Evolutionary conservation across 345 rosid genomes (phyloP), one percentile per base, ranked within the genome.

Genomic region (Gossypium turneri): DNA sequence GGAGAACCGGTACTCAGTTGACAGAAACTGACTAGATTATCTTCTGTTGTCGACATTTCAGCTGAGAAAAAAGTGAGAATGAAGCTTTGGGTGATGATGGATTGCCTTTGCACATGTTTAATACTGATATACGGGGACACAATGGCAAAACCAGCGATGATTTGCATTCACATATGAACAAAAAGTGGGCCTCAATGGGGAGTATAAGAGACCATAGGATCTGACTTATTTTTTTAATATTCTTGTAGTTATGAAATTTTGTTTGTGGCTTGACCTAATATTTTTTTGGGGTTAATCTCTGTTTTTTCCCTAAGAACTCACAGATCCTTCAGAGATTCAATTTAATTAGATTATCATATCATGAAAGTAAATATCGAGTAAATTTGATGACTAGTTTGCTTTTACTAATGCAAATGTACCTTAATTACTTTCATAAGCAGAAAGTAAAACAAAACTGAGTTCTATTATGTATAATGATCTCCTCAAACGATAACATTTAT

Each of bases 1-100:
- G 76, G 53, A 74, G 64, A 20, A 50, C 57, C 24, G 41, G 74
- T 66, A 53, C 78, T 20, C 55, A 38, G 3, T 13, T 24, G 38
- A 67, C 20, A 7, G 72, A 24, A 67, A 70, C 81, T 79, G 79
- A 81, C 74, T 72, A 74, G 61, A 69, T 71, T 61, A 64, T 76
- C 53, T 65, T 75, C 73, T 48, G 52, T 73, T n/a, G 77, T 66
- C 58, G 7, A 19, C 22, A 55, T n/a, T 27, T 59, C 63, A 15
- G 41, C 41, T 34, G 41, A 34, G 41, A 34, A 34, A 29, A 5
- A 34, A 34, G 41, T 34, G 41, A 5, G 41, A 34, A 34, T 34
- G 41, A 34, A 34, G 41, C 41, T 34, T 34, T 34, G 41, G 41
- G 41, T 34, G 41, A 34, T 34, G 7, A 34, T 34, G 41, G 41